A percentile compares a stretch with the other conserved stretches of the same genome.
Conservation (phyloP, 1,139 yeast species). For the Yamadazyma diospyri region DNA sequence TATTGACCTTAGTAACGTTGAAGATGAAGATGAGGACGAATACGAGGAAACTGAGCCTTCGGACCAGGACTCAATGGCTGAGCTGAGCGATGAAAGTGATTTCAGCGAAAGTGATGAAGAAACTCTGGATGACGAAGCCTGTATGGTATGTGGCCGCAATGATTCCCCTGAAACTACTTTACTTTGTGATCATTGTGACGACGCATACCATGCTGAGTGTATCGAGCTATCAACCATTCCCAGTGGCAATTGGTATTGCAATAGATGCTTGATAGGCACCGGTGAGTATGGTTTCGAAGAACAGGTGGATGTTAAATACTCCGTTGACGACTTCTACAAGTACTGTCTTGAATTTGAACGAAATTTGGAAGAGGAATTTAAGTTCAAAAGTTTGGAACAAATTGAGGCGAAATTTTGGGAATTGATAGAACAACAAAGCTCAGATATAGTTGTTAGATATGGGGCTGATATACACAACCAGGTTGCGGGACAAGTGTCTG, state of each 20-base stretch:
- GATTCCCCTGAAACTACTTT: constrained; percentile 51
- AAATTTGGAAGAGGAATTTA: constrained; percentile 30
- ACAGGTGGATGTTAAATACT: constrained; percentile 51
- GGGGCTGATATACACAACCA: constrained; percentile 77
- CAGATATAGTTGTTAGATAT: constrained; percentile 56
- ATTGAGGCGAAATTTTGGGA: constrained; percentile 65
- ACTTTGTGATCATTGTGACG: constrained; percentile 72
- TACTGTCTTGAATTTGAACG: constrained; percentile 52
- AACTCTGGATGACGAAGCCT: constrained; percentile 34
- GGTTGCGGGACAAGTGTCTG: constrained; percentile 60
- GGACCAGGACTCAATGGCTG: no score
- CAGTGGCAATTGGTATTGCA: constrained; percentile 72
- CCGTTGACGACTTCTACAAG: constrained; percentile 56
- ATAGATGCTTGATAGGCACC: constrained; percentile 76
- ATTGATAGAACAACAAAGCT: constrained; percentile 41
- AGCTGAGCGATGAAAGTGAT: constrained; percentile 4
- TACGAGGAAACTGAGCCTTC: constrained; percentile 4
- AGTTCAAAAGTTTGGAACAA: constrained; percentile 32
- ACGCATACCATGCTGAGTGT: constrained; percentile 64
- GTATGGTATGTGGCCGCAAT: constrained; percentile 52
- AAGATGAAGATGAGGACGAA: not conserved
- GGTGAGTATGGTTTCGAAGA: constrained; percentile 91
- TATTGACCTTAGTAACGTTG: not conserved
- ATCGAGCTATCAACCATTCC: constrained; percentile 49
- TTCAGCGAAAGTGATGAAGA: constrained; percentile 20